Conservation (phyloP, 1,139 yeast species). For the Yamadazyma siamensis region DNA sequence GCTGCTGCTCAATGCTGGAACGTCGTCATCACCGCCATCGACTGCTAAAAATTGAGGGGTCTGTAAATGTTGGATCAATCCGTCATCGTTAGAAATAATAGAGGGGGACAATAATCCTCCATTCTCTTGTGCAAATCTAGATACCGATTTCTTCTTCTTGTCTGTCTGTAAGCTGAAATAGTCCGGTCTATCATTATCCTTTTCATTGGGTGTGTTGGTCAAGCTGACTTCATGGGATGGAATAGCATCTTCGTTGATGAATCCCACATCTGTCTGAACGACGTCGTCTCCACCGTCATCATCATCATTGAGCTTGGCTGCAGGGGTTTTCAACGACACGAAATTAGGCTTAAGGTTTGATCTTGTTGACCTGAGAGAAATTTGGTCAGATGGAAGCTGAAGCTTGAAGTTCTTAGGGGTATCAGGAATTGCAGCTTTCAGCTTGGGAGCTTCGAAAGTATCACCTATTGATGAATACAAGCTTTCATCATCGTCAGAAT, state of each 20-base stretch:
- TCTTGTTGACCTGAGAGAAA: constrained; percentile 30
- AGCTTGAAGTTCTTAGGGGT: constrained; percentile 5
- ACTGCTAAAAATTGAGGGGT: constrained; percentile 34
- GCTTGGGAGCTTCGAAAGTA: background rate
- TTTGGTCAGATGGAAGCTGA: constrained; percentile 13
- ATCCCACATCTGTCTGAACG: constrained; percentile 22
- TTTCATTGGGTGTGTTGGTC: constrained; percentile 13
- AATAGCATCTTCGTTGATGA: constrained; percentile 23
- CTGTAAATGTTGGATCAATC: constrained; percentile 33
- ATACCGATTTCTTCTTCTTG: constrained; percentile 6
- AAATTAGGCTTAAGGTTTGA: constrained; percentile 62
- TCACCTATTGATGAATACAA: too few species aligned
- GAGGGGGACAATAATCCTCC: constrained; percentile 25
- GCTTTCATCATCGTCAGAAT: constrained; percentile 14
- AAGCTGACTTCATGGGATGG: constrained; percentile 3
- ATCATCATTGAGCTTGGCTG: constrained; percentile 65
- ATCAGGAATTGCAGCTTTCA: constrained; percentile 1
- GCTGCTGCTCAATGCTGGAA: constrained; percentile 16
- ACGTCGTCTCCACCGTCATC: constrained; percentile 39
- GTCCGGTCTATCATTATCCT: constrained; percentile 12
- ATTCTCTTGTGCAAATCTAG: constrained; percentile 7
- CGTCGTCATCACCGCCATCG: constrained; percentile 21
- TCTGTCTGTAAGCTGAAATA: constrained; percentile 13
- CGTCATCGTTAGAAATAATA: constrained; percentile 37
- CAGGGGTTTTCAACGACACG: constrained; percentile 75